Percentiles rank a stretch among this genome's conserved stretches.
phyloP scores from a whole-genome alignment of 371 early-diverging fungal species.

The Mucor circinelloides region DNA sequence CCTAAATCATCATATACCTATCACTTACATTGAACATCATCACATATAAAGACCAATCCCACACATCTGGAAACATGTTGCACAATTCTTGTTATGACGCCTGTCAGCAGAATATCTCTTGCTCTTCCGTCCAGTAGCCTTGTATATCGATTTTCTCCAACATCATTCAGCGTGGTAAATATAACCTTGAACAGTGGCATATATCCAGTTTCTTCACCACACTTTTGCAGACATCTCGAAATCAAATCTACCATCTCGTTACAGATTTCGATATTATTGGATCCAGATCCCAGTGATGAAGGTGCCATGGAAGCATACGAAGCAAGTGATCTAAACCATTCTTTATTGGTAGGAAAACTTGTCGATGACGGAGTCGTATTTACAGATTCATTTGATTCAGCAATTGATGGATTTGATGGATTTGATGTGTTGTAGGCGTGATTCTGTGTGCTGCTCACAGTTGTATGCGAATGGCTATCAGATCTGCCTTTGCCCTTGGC shows the following conservation, averaged over 20 bases:
- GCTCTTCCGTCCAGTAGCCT: constrained; percentile 31
- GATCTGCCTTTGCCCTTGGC: constrained; percentile 4
- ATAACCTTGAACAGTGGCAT: constrained; percentile 47
- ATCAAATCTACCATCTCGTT: constrained; percentile 37
- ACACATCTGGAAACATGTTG: constrained; percentile 46
- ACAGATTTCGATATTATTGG: constrained; percentile 12
- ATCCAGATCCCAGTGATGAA: constrained; percentile 11
- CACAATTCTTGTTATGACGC: constrained; percentile 48
- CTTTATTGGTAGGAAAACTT: constrained; percentile 17
- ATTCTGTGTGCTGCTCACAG: not conserved
- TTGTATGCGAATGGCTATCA: not conserved
- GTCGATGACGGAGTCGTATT: constrained; percentile 10
- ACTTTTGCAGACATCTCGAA: constrained; percentile 41
- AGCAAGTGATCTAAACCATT: constrained; percentile 21
- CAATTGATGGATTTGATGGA: not conserved
- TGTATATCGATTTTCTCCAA: constrained; percentile 45
- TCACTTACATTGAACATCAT: constrained; percentile 62
- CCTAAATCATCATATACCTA: not conserved
- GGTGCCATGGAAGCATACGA: constrained; percentile 23
- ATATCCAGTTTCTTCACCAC: constrained; percentile 42
- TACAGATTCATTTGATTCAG: not conserved
- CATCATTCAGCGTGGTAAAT: constrained; percentile 40
- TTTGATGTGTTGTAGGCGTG: not conserved
- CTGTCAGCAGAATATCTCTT: constrained; percentile 46
- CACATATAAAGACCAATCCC: constrained; percentile 52